These are phyloP conservation scores for Parathielavia hyrcaniae DNA, from an alignment of 495 filamentous ascomycete genomes.

Conservation along the genomic window DNA sequence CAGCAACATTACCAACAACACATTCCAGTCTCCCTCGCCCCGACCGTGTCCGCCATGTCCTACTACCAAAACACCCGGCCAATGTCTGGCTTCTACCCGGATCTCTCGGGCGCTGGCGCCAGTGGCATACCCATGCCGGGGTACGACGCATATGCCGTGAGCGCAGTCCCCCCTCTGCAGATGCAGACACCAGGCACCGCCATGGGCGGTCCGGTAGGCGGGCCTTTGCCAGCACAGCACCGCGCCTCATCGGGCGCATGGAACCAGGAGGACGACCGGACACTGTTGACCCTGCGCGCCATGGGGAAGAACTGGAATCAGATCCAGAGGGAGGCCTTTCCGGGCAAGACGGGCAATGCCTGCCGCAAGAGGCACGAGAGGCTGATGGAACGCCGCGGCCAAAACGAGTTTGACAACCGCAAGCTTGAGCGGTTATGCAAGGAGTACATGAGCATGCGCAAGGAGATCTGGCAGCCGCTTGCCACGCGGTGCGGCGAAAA, in stretches of 20 bases:
- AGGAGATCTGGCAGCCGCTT: constrained; percentile 65
- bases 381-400: constrained; percentile 59
- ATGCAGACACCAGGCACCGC: constrained; percentile 25
- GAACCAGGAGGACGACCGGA: constrained; percentile 58
- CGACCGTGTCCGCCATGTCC: constrained; percentile 25
- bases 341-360: constrained; percentile 66
- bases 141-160: constrained; percentile 39
- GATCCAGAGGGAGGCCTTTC: constrained; percentile 63
- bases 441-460: constrained; percentile 61
- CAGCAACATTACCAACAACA: constrained; percentile 32
- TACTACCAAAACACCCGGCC: constrained; percentile 28
- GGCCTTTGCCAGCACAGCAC: constrained; percentile 35
- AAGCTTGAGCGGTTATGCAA: constrained; percentile 60
- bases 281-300: constrained; percentile 54
- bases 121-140: constrained; percentile 25
- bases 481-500: constrained; percentile 58
- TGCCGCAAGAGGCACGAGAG: constrained; percentile 74
- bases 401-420: constrained; percentile 61
- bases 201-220: constrained; percentile 33
- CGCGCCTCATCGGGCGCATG: constrained; percentile 54
- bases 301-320: constrained; percentile 65
- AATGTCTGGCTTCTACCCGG: constrained; percentile 28
- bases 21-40: constrained; percentile 21
- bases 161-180: constrained; percentile 32
- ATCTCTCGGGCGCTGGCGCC: constrained; percentile 24